These are phyloP conservation scores for Litchi chinensis DNA, from an alignment of 345 rosid species.

Conservation along the genomic window DNA sequence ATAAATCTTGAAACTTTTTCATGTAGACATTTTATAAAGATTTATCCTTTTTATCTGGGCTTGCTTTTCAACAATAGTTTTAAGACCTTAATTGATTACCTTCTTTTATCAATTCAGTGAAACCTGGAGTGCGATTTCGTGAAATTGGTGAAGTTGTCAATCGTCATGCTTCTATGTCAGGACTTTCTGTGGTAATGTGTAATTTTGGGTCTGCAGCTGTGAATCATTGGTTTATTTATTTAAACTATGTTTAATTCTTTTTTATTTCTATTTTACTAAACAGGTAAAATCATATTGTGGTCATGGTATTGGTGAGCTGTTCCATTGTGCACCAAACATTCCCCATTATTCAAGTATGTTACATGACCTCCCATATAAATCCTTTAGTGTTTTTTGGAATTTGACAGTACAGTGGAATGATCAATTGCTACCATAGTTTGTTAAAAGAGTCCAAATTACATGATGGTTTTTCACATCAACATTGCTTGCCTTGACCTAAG, in stretches of 20 bases:
- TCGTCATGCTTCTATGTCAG: constrained; percentile 92
- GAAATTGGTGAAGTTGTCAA: constrained; percentile 90
- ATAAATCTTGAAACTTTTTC: neutral
- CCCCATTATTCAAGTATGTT: constrained; percentile 87
- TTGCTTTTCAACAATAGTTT: neutral
- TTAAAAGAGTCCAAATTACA: neutral
- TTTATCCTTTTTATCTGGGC: neutral
- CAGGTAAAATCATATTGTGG: constrained; percentile 95
- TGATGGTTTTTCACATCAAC: constrained; percentile 4
- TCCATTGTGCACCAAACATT: constrained; percentile 97
- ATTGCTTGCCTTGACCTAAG: constrained; percentile 40
- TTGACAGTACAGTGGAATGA: neutral
- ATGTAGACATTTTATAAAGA: neutral
- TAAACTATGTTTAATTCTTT: constrained; percentile 8
- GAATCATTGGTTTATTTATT: neutral
- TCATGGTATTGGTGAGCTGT: constrained; percentile 97
- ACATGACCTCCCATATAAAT: neutral
- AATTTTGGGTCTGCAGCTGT: neutral
- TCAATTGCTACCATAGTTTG: neutral
- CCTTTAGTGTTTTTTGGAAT: neutral
- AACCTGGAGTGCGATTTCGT: constrained; percentile 93
- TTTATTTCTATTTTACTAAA: constrained; percentile 18
- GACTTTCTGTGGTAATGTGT: constrained; percentile 86
- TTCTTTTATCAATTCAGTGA: constrained; percentile 49
- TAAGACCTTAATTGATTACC: constrained; percentile 7